Base-by-base conservation (phyloP, 1,139 yeast genomes). In the Candida sp. region DNA sequence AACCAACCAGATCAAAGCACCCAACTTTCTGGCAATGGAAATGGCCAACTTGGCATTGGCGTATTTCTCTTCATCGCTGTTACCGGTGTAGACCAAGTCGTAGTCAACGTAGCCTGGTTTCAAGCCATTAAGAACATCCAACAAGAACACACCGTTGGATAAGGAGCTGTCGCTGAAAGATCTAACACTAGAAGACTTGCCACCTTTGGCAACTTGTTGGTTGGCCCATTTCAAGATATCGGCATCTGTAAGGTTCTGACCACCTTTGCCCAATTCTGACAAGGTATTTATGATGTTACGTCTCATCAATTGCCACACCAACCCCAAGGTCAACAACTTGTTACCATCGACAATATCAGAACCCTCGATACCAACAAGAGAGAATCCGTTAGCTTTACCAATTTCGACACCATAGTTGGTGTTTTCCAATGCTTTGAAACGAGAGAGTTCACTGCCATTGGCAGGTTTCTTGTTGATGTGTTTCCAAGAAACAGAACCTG, bases 271-370 rank as follows among this genome's bases (percentile, higher is more conserved):
- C 61, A 94, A 78, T 48, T 84, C 81, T 51, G 89, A 79, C 66
- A 94, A 82, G 1, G 99, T 94, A 58, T 86, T 83, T 54, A 87
- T 87, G 61, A 94, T 94, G 71, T 94, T 94, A 69, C 96, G 86
- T 70, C 99, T 87, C 99, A 94, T 94, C 64, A 94, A 81, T 77
- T 94, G 99, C 99, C 99, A 94, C 38, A 94, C 98, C 54, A 94
- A 82, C n/a, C 96, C 99, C 61, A 96, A 80, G 0, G 97, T 91
- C 60, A 96, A 81, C 49, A 96, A 80, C 66, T 89, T 90, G 66
- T 88, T 88, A 59, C 98, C 98, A 69, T 94, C 99, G 44, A 91
- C 90, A 59, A 94, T 94, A 72, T 94, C 99, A 5, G 97, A 91
- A 48, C 99, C 99, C 70, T 94, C 99, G 58, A 94, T 96, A 59